These are phyloP conservation scores for Protea cynaroides DNA, from an alignment of 164 flowering plant species.

Conservation along the genomic window DNA sequence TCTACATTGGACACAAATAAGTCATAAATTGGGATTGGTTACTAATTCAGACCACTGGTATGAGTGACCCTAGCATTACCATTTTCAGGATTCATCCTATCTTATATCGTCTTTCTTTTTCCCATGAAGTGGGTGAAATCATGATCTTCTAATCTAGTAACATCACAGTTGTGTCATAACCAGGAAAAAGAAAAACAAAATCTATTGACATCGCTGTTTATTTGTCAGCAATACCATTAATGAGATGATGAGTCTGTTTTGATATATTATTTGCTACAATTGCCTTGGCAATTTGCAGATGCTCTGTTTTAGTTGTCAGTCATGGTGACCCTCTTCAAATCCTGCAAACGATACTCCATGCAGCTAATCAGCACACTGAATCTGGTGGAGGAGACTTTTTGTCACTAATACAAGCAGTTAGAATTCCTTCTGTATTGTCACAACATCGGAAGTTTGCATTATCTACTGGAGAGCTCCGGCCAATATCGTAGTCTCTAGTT, in stretches of 20 bases:
- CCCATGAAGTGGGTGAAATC: neutral
- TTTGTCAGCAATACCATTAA: neutral
- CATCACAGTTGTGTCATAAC: too few relatives aligned
- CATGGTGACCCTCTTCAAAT: conserved; percentile 97
- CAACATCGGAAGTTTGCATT: conserved; percentile 75
- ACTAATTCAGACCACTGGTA: too few relatives aligned
- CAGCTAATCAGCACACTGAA: conserved; percentile 30
- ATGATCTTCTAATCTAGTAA: neutral
- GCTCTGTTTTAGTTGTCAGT: conserved; percentile 71
- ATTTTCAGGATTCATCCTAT: neutral
- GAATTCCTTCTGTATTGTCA: conserved; percentile 45
- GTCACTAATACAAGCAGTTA: conserved; percentile 46
- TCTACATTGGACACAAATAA: too few relatives aligned
- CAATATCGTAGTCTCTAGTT: conserved; percentile 17
- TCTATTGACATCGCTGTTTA: neutral
- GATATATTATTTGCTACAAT: neutral
- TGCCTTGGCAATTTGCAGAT: conserved; percentile 35
- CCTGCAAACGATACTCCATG: conserved; percentile 64
- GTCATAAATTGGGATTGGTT: too few relatives aligned
- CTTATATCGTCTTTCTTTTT: neutral
- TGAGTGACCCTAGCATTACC: too few relatives aligned
- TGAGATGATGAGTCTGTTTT: neutral
- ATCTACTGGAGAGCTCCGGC: conserved; percentile 73
- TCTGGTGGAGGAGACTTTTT: conserved; percentile 31
- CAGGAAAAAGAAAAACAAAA: too few relatives aligned